Base-by-base conservation (phyloP, 73 alveolate genomes). In the Diophrys appendiculata region DNA sequence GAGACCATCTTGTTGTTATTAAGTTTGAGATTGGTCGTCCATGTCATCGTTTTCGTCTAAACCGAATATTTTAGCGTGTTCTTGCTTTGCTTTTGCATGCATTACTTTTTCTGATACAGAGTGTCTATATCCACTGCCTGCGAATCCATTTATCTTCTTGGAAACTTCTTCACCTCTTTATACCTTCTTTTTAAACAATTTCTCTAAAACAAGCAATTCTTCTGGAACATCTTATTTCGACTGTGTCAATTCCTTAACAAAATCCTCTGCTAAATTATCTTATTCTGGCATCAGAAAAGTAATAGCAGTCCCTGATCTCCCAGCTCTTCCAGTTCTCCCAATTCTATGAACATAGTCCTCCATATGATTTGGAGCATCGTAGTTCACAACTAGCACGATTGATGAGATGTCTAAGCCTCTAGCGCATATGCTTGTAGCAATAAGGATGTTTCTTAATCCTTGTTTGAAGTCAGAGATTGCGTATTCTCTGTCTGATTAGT, bases 281-380 rank as follows among this genome's bases (percentile, higher is more conserved):
- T 97, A 99, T 11, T 96, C 97, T 26, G 89, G 94, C 56, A 98
- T 96, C 25, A 97, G 92, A 75, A 97, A 96, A 65, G 99, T 97
- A 71, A 84, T 85, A 0, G 99, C 98, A n/a, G 96, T 93, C 14
- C 99, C 99, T 69, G 93, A 89, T 43, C 80, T 87, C 11, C 99
- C 99, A 30, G 99, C 99, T 71, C 99, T 81, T 25, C 99, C 99
- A 14, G 99, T 97, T 54, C 99, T 88, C 14, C 99, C 99, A 26
- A 96, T 96, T 87, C 99, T 90, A 89, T 97, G 99, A 29, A 97
- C 95, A 77, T 96, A 97, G 81, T 97, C 99, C 72, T 97, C 99
- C 93, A 92, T 90, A 77, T 97, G 99, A 86, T 97, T 97, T 0
- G 99, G 99, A 77, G 99, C 93, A 67, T 92, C 81, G 84, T 93